Base-by-base conservation (phyloP, 805 yeast species). In the Metschnikowia lochheadii region DNA sequence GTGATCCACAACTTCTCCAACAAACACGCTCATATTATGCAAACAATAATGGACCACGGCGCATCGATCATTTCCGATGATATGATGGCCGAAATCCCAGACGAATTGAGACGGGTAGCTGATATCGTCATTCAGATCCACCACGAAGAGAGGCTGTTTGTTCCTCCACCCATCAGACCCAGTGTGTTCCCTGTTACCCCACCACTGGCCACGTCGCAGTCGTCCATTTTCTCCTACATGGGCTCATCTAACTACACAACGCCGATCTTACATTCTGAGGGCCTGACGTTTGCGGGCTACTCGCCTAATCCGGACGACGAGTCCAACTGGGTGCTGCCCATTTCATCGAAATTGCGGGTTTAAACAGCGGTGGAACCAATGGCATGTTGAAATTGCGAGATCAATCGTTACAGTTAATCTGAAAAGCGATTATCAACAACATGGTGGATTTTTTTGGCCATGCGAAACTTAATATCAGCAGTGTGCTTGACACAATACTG, bases 141-240 rank as follows among this genome's bases (percentile, higher is more conserved):
- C 20, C 20, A 32, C 21, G 33, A 37, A 14, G 55, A 50, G 13
- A 34, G 40, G 23, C 41, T 23, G 36, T 50, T 49, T 32, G 48
- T 38, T 14, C 33, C 43, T 15, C 48, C 53, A 8, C 48, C 53
- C n/a, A 4, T 44, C 10, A 45, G 46, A 36, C 49, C 50, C 29
- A 46, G 49, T 35, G 39, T 50, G 37, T 33, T 54, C 21, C 75
- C 75, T 15, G 56, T 63, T 15, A 71, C 76, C 2, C 76, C 76
- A n/a, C 76, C 76, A 29, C 67, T 69, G 48, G 76, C 76, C n/a
- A 65, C 70, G 13, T 69, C 75, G 14, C 75, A 68, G 55, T 63
- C 68, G 44, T 68, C 72, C 32, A 65, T 71, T 8, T 71, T 71
- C 49, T 71, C 75, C 11, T 51, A 43, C 33, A 37, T 40, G 37